A percentile compares a stretch with the other conserved stretches of the same genome.
Conservation (phyloP, 306 rosid genomes). For the Rubus parviflorus region DNA sequence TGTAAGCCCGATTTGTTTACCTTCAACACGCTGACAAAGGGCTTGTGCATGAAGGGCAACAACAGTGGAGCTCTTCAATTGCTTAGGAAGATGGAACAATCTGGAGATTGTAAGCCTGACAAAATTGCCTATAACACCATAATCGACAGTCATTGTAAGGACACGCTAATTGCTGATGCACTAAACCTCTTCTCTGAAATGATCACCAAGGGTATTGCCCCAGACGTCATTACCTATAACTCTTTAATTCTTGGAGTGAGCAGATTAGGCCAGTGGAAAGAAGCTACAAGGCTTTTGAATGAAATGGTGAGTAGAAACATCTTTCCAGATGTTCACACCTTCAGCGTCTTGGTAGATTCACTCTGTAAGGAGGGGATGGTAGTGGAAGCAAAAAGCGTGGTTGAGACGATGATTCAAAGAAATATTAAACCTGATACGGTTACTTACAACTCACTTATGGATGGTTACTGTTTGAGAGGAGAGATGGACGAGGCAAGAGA, state of each 20-base stretch:
- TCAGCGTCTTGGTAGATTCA: not conserved
- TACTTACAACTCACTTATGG: no score
- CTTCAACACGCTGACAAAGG: conserved; percentile 24
- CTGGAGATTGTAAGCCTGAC: conserved; percentile 6
- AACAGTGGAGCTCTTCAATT: conserved; percentile 11
- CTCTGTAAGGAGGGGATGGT: not conserved
- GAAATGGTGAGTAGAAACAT: not conserved
- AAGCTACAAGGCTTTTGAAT: not conserved
- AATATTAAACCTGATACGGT: no score
- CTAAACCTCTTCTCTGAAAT: conserved; percentile 32
- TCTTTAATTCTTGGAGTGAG: not conserved
- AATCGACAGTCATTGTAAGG: conserved; percentile 37
- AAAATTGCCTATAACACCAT: conserved; percentile 26
- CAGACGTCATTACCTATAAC: not conserved
- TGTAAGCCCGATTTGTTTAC: conserved; percentile 19
- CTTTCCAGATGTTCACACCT: not conserved
- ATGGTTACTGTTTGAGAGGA: no score
- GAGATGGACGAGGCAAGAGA: no score
- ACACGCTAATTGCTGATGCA: conserved; percentile 27
- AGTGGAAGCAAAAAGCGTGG: no score
- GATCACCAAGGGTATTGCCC: conserved; percentile 3
- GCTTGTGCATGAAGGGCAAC: conserved; percentile 34
- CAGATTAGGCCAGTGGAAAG: not conserved
- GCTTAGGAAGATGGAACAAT: conserved; percentile 23
- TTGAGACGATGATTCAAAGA: no score